A percentile compares a stretch with the other conserved stretches of the same genome.
phyloP scores from a whole-genome alignment of 2,329 filamentous ascomycete species.

The Monascus ruber region DNA sequence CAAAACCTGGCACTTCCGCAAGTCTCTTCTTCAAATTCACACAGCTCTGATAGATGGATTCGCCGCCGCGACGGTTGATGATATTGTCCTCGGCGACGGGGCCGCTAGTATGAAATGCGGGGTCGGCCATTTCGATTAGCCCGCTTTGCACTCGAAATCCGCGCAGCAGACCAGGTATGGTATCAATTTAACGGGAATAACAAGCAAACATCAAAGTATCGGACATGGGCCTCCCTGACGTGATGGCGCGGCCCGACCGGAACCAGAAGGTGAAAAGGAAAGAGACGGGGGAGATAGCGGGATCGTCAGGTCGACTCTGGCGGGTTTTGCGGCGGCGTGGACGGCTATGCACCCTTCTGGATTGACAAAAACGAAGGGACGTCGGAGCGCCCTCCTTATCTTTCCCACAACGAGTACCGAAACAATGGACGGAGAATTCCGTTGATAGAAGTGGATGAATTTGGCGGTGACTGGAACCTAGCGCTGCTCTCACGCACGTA shows the following conservation, averaged over 20 bases:
- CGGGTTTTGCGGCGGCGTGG: background rate
- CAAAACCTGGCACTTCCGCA: slow-evolving; percentile 72
- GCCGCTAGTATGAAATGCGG: slow-evolving; percentile 11
- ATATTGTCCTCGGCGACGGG: slow-evolving; percentile 73
- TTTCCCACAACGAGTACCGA: no score
- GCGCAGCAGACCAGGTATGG: slow-evolving; percentile 18
- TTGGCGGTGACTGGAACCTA: no score
- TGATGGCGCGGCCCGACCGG: background rate
- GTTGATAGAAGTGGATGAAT: no score
- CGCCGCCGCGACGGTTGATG: slow-evolving; percentile 93
- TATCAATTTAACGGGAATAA: background rate
- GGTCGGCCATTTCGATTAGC: slow-evolving; percentile 25
- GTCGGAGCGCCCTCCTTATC: no score
- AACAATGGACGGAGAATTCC: no score
- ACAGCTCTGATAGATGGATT: slow-evolving; percentile 94
- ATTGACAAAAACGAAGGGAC: no score
- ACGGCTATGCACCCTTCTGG: no score
- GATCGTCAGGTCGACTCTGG: background rate
- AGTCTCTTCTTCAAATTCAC: slow-evolving; percentile 72
- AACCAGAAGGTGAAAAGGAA: slow-evolving; percentile 6
- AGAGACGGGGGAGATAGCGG: slow-evolving; percentile 15
- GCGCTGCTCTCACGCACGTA: no score
- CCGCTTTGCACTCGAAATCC: slow-evolving; percentile 12
- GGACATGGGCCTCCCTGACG: background rate
- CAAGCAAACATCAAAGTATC: background rate